Conservation (phyloP, 1,284 basidiomycete genomes). For the Phellopilus nigrolimitatus region DNA sequence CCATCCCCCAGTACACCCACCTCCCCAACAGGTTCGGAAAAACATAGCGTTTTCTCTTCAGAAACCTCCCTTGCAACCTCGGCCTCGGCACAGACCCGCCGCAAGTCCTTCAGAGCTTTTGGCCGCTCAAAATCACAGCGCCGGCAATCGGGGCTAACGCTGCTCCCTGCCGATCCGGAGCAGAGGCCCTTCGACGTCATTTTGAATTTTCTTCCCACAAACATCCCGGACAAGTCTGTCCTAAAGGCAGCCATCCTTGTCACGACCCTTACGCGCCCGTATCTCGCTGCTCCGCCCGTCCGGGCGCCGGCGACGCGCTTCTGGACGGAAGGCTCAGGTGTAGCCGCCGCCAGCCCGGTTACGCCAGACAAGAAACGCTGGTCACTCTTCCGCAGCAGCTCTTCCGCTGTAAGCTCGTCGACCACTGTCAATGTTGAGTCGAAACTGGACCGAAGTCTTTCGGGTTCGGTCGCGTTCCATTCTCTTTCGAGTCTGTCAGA, state of each 20-base stretch:
- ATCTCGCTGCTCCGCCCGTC: conserved; percentile 28
- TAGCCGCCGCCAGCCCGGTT: not conserved
- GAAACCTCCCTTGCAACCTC: not conserved
- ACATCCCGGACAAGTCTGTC: conserved; percentile 33
- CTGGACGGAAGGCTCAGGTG: not conserved
- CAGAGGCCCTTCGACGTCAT: conserved; percentile 39
- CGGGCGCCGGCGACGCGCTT: conserved; percentile 7
- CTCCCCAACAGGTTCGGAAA: not conserved
- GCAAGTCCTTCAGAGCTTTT: not conserved
- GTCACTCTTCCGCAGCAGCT: conserved; percentile 9
- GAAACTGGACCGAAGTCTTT: not conserved
- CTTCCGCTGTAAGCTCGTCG: conserved; percentile 2
- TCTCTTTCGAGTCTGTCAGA: not conserved
- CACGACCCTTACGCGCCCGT: conserved; percentile 39
- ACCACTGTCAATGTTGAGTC: not conserved
- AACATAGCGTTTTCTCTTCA: not conserved
- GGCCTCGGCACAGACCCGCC: not conserved
- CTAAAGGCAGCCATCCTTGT: conserved; percentile 40
- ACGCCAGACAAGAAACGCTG: conserved; percentile 2
- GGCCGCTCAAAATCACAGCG: not conserved
- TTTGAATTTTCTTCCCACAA: conserved; percentile 36
- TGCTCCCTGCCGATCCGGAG: conserved; percentile 28
- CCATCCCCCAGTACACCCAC: not conserved
- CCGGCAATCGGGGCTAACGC: not conserved
- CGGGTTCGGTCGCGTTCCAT: not conserved